Evolutionary conservation across 345 rosid species (phyloP), one percentile per base, ranked within the genome.

Genomic region (Boechera retrofracta): DNA sequence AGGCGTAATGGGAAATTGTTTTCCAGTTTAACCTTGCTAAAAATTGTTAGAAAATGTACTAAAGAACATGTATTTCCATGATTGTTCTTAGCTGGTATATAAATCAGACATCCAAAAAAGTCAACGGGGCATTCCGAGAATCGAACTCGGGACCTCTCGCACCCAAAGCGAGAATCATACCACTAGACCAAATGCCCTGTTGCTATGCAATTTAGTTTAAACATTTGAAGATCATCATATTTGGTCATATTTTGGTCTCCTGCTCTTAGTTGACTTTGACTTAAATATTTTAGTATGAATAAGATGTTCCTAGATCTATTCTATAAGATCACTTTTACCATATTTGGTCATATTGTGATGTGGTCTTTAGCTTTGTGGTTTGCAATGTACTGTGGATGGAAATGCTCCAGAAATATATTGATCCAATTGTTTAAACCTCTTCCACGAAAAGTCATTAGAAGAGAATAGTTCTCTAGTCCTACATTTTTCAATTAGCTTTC

Each of bases 91-190:
- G 16, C 7, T 45, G 0, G 2, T 45, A 4, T 45, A 1, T 44
- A 13, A 12, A 44, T 44, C 48, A 13, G 0, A 13, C 7, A 45
- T 45, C 51, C 1, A 47, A 84, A 67, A 75, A 67, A 59, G 63
- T 53, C 70, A 42, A 61, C 0, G 87, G 87, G 92, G 85, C 87
- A 81, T 88, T 88, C 86, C 78, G 87, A 85, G 92, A 91, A 88
- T 82, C 74, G 63, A 84, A 87, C 89, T 89, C 84, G 73, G 85
- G 91, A 93, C 87, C 87, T 86, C 89, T 93, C 83, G 84, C 92
- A 86, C 91, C 93, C 90, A 82, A 87, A 91, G 91, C 87, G 77
- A 89, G 92, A 88, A 89, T 87, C 92, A 86, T 88, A 83, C 93
- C 92, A 89, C 91, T 88, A 86, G 85, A 88, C 92, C 87, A 88